A percentile compares a stretch with the other conserved stretches of the same genome.
Conservation (phyloP, 352 stramenopile genomes). For the Phytopythium montanum region DNA sequence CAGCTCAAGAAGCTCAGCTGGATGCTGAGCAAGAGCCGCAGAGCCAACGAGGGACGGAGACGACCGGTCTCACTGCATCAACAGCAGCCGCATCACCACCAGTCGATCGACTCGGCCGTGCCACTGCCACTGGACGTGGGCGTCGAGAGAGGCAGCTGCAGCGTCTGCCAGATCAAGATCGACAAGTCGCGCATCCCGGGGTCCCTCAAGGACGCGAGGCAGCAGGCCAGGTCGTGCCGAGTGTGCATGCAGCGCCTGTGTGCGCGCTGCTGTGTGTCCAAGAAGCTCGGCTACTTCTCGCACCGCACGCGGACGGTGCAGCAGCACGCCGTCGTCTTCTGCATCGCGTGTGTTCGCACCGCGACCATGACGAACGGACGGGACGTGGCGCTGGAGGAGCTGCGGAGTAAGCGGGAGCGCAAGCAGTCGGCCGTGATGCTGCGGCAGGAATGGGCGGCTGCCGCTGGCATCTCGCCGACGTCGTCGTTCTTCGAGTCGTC, state of each 20-base stretch:
- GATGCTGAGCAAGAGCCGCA: conserved; percentile 15
- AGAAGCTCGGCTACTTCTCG: conserved; percentile 29
- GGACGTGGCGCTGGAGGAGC: conserved; percentile 21
- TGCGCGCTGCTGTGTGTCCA: conserved; percentile 23
- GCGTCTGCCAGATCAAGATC: conserved; percentile 17
- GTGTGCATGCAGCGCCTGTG: conserved; percentile 23
- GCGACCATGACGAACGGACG: conserved; percentile 14
- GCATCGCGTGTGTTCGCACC: conserved; percentile 18
- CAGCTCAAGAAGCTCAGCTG: conserved; percentile 34
- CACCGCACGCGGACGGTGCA: conserved; percentile 13
- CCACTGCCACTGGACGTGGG: not conserved
- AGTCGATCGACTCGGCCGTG: conserved; percentile 8
- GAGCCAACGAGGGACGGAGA: not conserved
- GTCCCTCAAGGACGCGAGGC: conserved; percentile 4
- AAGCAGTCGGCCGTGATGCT: conserved; percentile 1
- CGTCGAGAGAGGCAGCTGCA: conserved; percentile 12
- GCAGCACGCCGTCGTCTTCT: conserved; percentile 20
- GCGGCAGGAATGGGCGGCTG: not conserved
- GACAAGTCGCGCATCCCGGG: conserved; percentile 12
- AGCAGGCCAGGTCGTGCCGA: conserved; percentile 18
- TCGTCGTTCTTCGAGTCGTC: not conserved
- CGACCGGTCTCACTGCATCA: not conserved
- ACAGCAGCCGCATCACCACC: conserved; percentile 1
- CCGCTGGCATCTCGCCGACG: conserved; percentile 2
- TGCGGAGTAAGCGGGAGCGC: conserved; percentile 16